Evolutionary conservation across 2,329 filamentous ascomycete species (phyloP), one percentile per base, ranked within the genome.

Genomic region (Colletotrichum tofieldiae): DNA sequence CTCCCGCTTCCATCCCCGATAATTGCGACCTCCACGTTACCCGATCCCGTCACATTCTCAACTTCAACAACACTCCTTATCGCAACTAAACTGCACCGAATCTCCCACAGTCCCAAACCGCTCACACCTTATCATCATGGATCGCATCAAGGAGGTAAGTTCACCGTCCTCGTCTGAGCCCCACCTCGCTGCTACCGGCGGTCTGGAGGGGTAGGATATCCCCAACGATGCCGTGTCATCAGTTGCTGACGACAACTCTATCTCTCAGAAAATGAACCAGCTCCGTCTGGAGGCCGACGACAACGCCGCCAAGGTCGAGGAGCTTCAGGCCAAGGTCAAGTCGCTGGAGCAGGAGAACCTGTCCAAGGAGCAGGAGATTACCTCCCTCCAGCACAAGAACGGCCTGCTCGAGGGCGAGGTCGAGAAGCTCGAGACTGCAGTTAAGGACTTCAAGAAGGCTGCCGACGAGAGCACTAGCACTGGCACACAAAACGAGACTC

Each of bases 321-420:
- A 98, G 86, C 91, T 97, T 77, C 92, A 96, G 86, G 77, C 85
- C 79, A 95, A 94, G 86, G 90, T 98, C 86, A 98, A 98, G 90
- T 84, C 86, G 66, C 90, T 98, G 75, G 95, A 99, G 87, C 93
- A 98, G 85, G 96, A 98, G 87, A 98, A 95, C 84, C 89, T 98
- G 75, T 89, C 93, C 82, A 98, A 98, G 89, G 96, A 98, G 88
- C 95, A 98, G 86, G 96, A 98, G 84, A 97, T 98, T 84, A 97
- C 94, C 77, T 98, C 96, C 65, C 91, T 98, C 80, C 91, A 93
- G 82, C 96, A 98, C 92, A 97, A 96, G 89, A 98, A 98, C 87
- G 91, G 92, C 80, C 89, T 98, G 74, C 93, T 98, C 73, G 96
- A 98, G 87, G 79, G 84, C 75, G 95, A 98, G 83, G 92, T 98